Evolutionary conservation across 2,329 filamentous ascomycete genomes (phyloP), one percentile per base, ranked within the genome.

Genomic region (Exophiala spinifera): DNA sequence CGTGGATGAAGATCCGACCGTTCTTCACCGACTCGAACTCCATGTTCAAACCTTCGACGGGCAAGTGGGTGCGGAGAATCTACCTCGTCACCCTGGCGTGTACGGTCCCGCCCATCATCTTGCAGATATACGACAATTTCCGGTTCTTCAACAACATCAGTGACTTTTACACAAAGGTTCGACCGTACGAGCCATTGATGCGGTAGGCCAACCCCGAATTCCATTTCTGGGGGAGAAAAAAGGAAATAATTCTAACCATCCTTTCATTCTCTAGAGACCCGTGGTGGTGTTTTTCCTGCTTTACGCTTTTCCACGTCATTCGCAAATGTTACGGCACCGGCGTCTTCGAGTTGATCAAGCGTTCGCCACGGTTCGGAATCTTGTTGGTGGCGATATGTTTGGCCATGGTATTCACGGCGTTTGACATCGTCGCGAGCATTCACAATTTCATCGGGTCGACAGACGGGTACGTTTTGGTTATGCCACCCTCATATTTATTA

Each of bases 81-180:
- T 86, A 85, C 63, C 82, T 86, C 47, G 71, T 72, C 40, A 84
- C 79, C 0, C 75, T 86, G 39, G 69, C 81, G 10, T 69, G 84
- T 1, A 81, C 75, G 10, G 80, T 84, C 58, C 81, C 82, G 0
- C 86, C 85, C 62, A 86, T 84, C 82, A 65, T 85, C 3, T 65
- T 85, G 1, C 84, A 86, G 65, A 84, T 86, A 11, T 82, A 82
- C 54, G 81, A 82, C 37, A 86, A 85, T 55, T 86, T 85, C 60
- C 71, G 82, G 4, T 87, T 81, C 66, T 86, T 85, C 67, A 82
- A 83, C 60, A 74, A 75, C 25, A 71, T 77, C 60, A 78, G 75
- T 61, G 67, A 72, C 25, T 66, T 84, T 0, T 86, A 85, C 62
- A 63, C 72, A 3, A 71, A 70, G 3, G 84, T 81, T 0, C 69